Conservation (phyloP, 176 grass and related monocot species). For the Pharus latifolius region DNA sequence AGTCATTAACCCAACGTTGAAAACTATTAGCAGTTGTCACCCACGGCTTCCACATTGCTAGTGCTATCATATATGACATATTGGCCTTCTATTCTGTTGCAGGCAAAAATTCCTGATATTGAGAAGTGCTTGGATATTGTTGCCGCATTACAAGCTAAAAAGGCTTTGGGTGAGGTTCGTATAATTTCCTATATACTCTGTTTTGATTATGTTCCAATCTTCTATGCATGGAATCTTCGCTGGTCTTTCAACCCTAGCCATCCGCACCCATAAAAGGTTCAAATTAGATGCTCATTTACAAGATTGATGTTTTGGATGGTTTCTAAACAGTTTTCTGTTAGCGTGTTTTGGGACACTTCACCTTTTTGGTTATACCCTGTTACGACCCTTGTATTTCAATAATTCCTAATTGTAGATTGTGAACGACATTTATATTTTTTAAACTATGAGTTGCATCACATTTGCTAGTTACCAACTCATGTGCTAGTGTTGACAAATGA, state of each 20-base stretch:
- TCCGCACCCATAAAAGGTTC: neutral
- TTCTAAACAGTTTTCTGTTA: neutral
- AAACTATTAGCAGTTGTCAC: neutral
- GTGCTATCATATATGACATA: conserved; percentile 2
- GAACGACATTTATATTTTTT: neutral
- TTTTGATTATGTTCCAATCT: neutral
- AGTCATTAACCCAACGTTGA: neutral
- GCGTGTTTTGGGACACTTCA: neutral
- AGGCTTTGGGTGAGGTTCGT: conserved; percentile 70
- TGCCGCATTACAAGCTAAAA: conserved; percentile 62
- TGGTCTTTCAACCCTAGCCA: neutral
- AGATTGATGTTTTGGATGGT: neutral
- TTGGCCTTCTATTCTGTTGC: conserved; percentile 15
- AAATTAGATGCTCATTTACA: no score
- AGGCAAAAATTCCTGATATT: conserved; percentile 99
- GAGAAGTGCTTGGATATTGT: conserved; percentile 91
- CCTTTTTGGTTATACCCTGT: neutral
- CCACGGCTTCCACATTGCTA: neutral
- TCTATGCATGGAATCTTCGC: neutral
- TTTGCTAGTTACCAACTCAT: neutral
- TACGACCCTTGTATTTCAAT: neutral
- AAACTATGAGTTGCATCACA: neutral
- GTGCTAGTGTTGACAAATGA: neutral
- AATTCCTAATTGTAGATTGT: neutral
- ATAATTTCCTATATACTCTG: neutral